phyloP scores from a whole-genome alignment of 208 protist genomes.

The Zelonia costaricensis region DNA sequence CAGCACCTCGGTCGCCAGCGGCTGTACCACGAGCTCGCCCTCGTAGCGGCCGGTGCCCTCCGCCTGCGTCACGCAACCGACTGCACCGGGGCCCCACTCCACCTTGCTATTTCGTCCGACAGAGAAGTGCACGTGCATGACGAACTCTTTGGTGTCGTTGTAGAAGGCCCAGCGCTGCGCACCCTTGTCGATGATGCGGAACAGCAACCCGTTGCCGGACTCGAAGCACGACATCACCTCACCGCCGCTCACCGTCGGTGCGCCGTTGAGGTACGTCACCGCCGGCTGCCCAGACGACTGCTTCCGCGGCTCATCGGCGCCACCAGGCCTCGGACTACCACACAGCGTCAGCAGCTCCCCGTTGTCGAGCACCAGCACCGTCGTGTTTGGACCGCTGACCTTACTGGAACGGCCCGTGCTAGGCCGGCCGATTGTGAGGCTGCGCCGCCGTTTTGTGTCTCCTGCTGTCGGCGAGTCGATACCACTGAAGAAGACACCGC shows the following conservation, averaged over 20 bases:
- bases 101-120: conserved; percentile 13
- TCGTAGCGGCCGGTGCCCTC: conserved; percentile 14
- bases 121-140: conserved; percentile 38
- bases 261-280: conserved; percentile 28
- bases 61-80: conserved; percentile 9
- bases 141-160: conserved; percentile 53
- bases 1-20: conserved; percentile 29
- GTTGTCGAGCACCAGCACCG: conserved; percentile 17
- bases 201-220: conserved; percentile 46
- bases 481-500: conserved; percentile 7
- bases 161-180: conserved; percentile 53
- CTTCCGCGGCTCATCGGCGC: neutral
- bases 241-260: conserved; percentile 19
- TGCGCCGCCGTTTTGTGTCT: neutral
- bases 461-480: neutral
- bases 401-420: neutral
- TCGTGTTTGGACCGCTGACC: neutral
- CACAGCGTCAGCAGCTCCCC: conserved; percentile 13
- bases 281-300: neutral
- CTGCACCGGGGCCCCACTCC: conserved; percentile 14
- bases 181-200: conserved; percentile 49
- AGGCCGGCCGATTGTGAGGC: neutral
- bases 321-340: neutral
- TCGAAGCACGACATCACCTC: conserved; percentile 26
- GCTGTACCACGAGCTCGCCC: conserved; percentile 23